Evolutionary conservation across 345 rosid species (phyloP), one percentile per base, ranked within the genome.

Genomic region (Eutrema yunnanense): DNA sequence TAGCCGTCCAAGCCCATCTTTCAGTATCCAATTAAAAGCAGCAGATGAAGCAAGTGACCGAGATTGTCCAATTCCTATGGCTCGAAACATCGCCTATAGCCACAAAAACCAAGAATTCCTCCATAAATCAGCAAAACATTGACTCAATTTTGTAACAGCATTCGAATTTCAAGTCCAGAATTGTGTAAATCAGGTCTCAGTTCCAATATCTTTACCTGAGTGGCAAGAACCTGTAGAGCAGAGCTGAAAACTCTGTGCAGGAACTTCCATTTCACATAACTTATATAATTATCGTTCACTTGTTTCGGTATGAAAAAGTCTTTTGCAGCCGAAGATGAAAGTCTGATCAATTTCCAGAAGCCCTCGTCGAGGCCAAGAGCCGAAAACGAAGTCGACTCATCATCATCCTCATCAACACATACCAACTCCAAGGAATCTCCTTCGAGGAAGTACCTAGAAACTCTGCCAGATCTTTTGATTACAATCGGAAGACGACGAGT

Each of bases 201-300:
- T 22, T 22, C 26, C 26, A 22, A 22, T 22, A 22, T 22, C 2
- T 22, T 22, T 22, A 22, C 26, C 91, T 92, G 98, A 78, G 98
- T 92, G 62, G 98, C 98, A 80, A 92, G 90, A 82, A 92, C 96
- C 70, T 90, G 98, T 7, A 92, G 78, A 30, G 95, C 88, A 22
- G 98, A 90, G 88, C 98, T 92, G 81, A 84, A 92, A 71, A 92
- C 88, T 48, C 98, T 82, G 80, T 92, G 98, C 80, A 90, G 81
- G 38, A 92, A 72, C 83, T 92, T 92, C 98, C 98, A 92, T 75
- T 92, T 88, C 7, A 92, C 96, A 69, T 88, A 92, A 10, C 78
- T 81, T 75, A 88, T 49, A 54, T 92, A 92, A 55, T 80, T 81
- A 13, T 81, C 81, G 12, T 71, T 76, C 4, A 92, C 91, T 82